Percentiles rank a stretch among this genome's conserved stretches.
phyloP scores from a whole-genome alignment of 768 basidiomycete genomes.

The Boletus coccyginus region DNA sequence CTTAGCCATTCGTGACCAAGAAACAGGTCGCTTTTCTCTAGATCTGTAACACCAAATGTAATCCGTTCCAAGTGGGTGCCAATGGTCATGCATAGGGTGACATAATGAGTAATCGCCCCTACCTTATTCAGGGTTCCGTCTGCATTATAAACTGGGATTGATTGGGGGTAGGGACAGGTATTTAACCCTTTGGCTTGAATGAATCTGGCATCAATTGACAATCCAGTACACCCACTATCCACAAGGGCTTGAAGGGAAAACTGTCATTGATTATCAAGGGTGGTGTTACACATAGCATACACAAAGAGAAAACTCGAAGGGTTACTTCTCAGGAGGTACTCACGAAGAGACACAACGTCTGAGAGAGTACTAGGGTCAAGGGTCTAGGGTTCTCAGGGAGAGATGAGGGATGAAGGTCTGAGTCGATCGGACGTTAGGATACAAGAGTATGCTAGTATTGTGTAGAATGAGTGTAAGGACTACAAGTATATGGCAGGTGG shows the following conservation, averaged over 20 bases:
- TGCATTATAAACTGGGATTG: no score
- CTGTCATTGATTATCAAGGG: neutral
- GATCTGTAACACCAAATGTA: neutral
- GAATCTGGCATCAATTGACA: neutral
- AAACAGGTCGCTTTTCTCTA: conserved; percentile 1
- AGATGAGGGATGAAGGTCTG: no score
- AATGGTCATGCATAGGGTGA: neutral
- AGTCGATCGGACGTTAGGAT: no score
- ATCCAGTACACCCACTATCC: neutral
- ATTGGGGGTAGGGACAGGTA: neutral
- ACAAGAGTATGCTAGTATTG: no score
- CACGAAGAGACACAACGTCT: no score
- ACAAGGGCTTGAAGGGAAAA: neutral
- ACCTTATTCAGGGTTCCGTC: conserved; percentile 8
- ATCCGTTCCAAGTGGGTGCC: neutral
- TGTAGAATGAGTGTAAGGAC: no score
- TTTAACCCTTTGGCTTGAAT: neutral
- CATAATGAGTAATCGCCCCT: conserved; percentile 10
- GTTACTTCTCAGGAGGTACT: no score
- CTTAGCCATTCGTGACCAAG: conserved; percentile 3
- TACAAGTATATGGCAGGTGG: no score
- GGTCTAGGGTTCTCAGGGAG: no score
- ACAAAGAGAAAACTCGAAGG: no score
- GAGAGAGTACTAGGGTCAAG: no score
- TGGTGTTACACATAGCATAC: no score